Conservation (phyloP, 768 basidiomycete species). For the Podaxis sp. region DNA sequence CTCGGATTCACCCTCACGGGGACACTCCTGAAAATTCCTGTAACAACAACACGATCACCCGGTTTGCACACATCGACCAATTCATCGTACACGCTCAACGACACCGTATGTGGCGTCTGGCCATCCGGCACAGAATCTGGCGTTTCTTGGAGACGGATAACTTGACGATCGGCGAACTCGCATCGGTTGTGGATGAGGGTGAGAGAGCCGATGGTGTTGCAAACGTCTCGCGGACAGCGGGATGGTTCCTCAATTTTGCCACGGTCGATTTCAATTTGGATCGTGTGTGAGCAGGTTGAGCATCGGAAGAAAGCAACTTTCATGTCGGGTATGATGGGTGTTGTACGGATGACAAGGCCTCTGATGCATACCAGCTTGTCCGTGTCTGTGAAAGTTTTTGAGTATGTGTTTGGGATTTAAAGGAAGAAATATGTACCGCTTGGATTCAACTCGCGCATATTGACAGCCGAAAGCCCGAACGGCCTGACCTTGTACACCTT, state of each 20-base stretch:
- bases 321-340: conserved; percentile 99
- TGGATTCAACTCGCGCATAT: conserved; percentile 96
- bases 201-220: conserved; percentile 86
- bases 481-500: conserved; percentile 93
- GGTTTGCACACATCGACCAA: conserved; percentile 96
- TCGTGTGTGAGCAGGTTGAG: conserved; percentile 92
- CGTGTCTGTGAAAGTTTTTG: conserved; percentile 63
- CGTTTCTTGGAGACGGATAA: conserved; percentile 94
- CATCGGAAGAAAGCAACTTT: conserved; percentile 99
- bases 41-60: conserved; percentile 87
- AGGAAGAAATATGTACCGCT: conserved; percentile 52
- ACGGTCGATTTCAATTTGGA: conserved; percentile 96
- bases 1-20: conserved; percentile 95
- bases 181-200: conserved; percentile 95
- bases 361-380: conserved; percentile 97
- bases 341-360: conserved; percentile 95
- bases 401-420: neutral
- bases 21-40: conserved; percentile 93
- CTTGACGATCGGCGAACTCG: conserved; percentile 94
- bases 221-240: conserved; percentile 91
- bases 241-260: conserved; percentile 94
- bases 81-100: conserved; percentile 96
- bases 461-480: conserved; percentile 78
- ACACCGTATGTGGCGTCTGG: conserved; percentile 97
- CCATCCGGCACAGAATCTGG: conserved; percentile 98